Evolutionary conservation across 169 alveolate genomes (phyloP).

Genomic region (Plasmodium gaboni): DNA sequence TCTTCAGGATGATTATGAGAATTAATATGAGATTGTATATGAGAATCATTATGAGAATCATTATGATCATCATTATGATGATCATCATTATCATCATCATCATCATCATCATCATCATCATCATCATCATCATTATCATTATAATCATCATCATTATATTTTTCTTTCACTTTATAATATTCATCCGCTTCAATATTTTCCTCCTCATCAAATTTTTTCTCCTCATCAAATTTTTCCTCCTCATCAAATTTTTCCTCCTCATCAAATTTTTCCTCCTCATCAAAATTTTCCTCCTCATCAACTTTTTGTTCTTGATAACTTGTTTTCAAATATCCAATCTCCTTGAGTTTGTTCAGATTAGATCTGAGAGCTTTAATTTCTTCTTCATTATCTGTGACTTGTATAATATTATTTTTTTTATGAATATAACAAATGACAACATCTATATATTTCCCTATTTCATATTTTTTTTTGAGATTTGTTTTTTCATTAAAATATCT

Average conservation of each 20-base stretch:
- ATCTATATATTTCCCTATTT: slow-evolving; percentile 55
- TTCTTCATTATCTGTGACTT: slow-evolving; percentile 70
- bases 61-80: no score
- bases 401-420: slow-evolving; percentile 45
- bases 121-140: background rate
- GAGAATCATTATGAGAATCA: no score
- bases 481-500: slow-evolving; percentile 54
- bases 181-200: background rate
- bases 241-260: background rate
- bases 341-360: slow-evolving; percentile 9
- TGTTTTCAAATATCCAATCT: background rate
- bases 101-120: background rate
- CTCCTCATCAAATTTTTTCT: background rate
- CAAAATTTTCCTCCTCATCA: background rate
- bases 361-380: slow-evolving; percentile 30
- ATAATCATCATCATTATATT: background rate
- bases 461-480: slow-evolving; percentile 15
- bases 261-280: background rate
- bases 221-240: background rate
- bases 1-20: no score
- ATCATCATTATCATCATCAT: background rate
- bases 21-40: no score
- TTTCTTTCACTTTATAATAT: background rate
- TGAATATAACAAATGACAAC: slow-evolving; percentile 69
- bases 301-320: background rate